Percentiles rank a stretch among this genome's conserved stretches.
These are phyloP conservation scores for Lagenaria siceraria DNA, from an alignment of 306 rosid species.

Conservation along the genomic window DNA sequence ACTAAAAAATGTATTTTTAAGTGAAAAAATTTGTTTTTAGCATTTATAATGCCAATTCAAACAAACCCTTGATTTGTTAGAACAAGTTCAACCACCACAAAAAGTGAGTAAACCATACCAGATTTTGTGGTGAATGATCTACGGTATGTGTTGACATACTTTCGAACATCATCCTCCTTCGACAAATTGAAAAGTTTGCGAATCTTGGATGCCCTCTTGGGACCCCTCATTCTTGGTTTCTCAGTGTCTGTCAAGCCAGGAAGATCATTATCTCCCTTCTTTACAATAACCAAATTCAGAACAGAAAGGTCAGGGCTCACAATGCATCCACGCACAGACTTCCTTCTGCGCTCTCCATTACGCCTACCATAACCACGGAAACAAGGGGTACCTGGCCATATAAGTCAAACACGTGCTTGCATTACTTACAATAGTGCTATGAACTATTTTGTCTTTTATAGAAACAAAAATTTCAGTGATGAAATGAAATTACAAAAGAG, in stretches of 20 bases:
- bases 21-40: too few species aligned
- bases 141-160: conserved; percentile 50
- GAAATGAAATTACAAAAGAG: too few species aligned
- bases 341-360: conserved; percentile 47
- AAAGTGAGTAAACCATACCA: conserved; percentile 12
- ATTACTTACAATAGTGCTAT: background rate
- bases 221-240: conserved; percentile 55
- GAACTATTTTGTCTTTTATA: too few species aligned
- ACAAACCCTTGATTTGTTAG: background rate
- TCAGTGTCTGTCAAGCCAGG: conserved; percentile 50
- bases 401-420: background rate
- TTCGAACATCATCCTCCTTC: conserved; percentile 48
- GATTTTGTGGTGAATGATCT: conserved; percentile 29
- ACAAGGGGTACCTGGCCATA: conserved; percentile 38
- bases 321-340: conserved; percentile 48
- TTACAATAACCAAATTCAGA: conserved; percentile 49
- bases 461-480: too few species aligned
- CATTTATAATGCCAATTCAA: too few species aligned
- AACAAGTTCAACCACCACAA: background rate
- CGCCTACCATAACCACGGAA: conserved; percentile 52
- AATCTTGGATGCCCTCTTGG: conserved; percentile 54
- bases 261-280: conserved; percentile 48
- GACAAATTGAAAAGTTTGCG: conserved; percentile 44
- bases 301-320: conserved; percentile 52
- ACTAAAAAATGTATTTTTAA: background rate